These are phyloP conservation scores for Macadamia integrifolia DNA, from an alignment of 164 flowering plant species.

Conservation along the genomic window DNA sequence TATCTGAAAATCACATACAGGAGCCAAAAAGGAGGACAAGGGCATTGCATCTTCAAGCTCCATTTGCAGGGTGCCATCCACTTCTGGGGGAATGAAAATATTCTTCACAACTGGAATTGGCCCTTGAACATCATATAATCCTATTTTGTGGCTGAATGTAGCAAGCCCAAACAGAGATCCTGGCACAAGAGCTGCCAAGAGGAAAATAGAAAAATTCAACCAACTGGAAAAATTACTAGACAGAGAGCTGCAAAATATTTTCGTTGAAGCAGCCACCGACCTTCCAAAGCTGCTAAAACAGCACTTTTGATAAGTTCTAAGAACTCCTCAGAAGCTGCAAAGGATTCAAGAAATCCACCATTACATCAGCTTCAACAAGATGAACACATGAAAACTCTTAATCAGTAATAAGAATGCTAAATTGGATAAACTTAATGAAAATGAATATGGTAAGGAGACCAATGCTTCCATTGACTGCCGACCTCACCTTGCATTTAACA, in stretches of 20 bases:
- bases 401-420: not conserved
- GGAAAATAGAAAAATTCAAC: not conserved
- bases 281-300: slow-evolving; percentile 91
- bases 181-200: slow-evolving; percentile 68
- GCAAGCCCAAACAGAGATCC: slow-evolving; percentile 95
- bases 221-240: not conserved
- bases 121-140: slow-evolving; percentile 96
- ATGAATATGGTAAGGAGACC: too few species aligned
- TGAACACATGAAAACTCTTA: not conserved
- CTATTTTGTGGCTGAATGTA: slow-evolving; percentile 94
- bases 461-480: too few species aligned
- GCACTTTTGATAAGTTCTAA: slow-evolving; percentile 95
- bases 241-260: not conserved
- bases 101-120: slow-evolving; percentile 94
- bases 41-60: slow-evolving; percentile 98
- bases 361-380: not conserved
- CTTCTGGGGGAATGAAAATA: slow-evolving; percentile 74
- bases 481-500: too few species aligned
- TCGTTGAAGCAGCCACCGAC: slow-evolving; percentile 25
- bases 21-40: slow-evolving; percentile 83
- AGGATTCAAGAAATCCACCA: slow-evolving; percentile 5
- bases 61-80: slow-evolving; percentile 50
- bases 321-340: slow-evolving; percentile 96
- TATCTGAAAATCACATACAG: slow-evolving; percentile 48
- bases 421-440: too few species aligned